phyloP scores from a whole-genome alignment of 345 rosid genomes.

The Populus tremula region DNA sequence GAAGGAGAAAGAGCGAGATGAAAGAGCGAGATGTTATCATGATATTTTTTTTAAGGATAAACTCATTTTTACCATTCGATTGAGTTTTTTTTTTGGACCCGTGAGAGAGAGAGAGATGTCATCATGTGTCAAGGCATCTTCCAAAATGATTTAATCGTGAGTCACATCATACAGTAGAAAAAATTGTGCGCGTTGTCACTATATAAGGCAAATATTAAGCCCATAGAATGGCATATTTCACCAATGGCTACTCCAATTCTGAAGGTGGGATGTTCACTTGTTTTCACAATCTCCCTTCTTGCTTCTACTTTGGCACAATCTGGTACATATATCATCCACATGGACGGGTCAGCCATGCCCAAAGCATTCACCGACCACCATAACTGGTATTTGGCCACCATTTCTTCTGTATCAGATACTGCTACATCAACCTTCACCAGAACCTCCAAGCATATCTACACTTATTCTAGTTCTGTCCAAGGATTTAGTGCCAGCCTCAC shows the following conservation, averaged over 20 bases:
- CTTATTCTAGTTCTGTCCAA: slow-evolving; percentile 17
- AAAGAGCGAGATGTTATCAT: too few relatives aligned
- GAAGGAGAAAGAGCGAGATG: too few relatives aligned
- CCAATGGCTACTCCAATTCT: slow-evolving; percentile 23
- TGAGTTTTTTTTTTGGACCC: too few relatives aligned
- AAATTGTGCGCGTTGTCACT: background rate
- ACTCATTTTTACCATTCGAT: too few relatives aligned
- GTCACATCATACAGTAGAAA: too few relatives aligned
- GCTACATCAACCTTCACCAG: background rate
- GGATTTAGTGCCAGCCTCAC: slow-evolving; percentile 29
- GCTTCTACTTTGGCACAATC: slow-evolving; percentile 12
- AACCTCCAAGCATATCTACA: slow-evolving; percentile 20
- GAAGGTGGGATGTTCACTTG: background rate
- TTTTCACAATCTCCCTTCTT: slow-evolving; percentile 17
- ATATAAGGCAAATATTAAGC: background rate
- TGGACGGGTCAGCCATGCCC: slow-evolving; percentile 38
- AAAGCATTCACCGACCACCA: slow-evolving; percentile 28
- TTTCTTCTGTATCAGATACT: slow-evolving; percentile 23
- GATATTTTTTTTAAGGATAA: too few relatives aligned
- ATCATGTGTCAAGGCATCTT: too few relatives aligned
- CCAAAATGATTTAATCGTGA: too few relatives aligned
- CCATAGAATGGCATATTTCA: background rate
- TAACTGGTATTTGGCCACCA: slow-evolving; percentile 29
- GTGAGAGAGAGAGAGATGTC: too few relatives aligned
- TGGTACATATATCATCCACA: slow-evolving; percentile 29